Evolutionary conservation across 2,329 filamentous ascomycete genomes (phyloP).

Genomic region (Ophiostoma montium): DNA sequence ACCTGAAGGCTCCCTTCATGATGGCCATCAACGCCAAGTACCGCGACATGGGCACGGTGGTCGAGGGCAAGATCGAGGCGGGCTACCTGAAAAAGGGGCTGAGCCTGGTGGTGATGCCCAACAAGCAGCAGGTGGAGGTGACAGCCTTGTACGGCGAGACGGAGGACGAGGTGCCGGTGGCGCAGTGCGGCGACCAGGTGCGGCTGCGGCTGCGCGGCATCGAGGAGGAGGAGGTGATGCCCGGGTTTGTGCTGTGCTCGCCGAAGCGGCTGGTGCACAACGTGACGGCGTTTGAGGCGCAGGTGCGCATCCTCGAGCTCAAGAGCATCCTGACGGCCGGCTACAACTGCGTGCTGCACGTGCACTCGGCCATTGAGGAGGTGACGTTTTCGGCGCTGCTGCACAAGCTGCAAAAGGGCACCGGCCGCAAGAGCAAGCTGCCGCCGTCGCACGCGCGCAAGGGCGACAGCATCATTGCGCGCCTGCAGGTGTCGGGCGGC

Average conservation of each 20-base stretch:
- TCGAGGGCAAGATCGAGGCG: conserved; percentile 94
- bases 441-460: conserved; percentile 81
- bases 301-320: conserved; percentile 87
- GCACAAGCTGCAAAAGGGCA: conserved; percentile 93
- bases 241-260: conserved; percentile 92
- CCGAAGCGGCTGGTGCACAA: conserved; percentile 87
- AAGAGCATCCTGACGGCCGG: conserved; percentile 89
- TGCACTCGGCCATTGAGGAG: conserved; percentile 95
- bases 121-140: conserved; percentile 66
- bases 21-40: conserved; percentile 95
- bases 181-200: conserved; percentile 88
- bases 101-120: conserved; percentile 88
- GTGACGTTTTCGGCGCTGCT: conserved; percentile 79
- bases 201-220: conserved; percentile 83
- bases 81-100: conserved; percentile 86
- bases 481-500: conserved; percentile 74
- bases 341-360: conserved; percentile 95
- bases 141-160: conserved; percentile 87
- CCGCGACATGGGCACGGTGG: conserved; percentile 90
- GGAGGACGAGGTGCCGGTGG: conserved; percentile 74
- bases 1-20: conserved; percentile 98
- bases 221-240: conserved; percentile 92
- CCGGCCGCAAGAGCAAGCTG: conserved; percentile 81
- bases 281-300: conserved; percentile 81
- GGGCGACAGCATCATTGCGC: conserved; percentile 75